Percentiles rank a stretch among this genome's conserved stretches.
phyloP scores from a whole-genome alignment of 345 rosid species.

The rapeseed (Brassica napus) region Da-Ae NC_063447.1:8969501-8970000 shows the following conservation, averaged over 20 bases:
- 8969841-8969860: slow-evolving; percentile 79
- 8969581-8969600: slow-evolving; percentile 17
- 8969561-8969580: slow-evolving; percentile 84
- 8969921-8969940: slow-evolving; percentile 49
- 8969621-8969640: slow-evolving; percentile 31
- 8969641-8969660: slow-evolving; percentile 72
- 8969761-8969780: slow-evolving; percentile 75
- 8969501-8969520: slow-evolving; percentile 78
- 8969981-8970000: slow-evolving; percentile 56
- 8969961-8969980: slow-evolving; percentile 59
- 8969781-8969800: slow-evolving; percentile 79
- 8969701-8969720: slow-evolving; percentile 65
- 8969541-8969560: slow-evolving; percentile 71
- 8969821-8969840: slow-evolving; percentile 96
- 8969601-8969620: slow-evolving; percentile 7
- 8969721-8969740: slow-evolving; percentile 62
- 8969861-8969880: slow-evolving; percentile 15
- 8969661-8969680: slow-evolving; percentile 68
- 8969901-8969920: slow-evolving; percentile 2
- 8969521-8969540: slow-evolving; percentile 79
- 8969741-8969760: slow-evolving; percentile 88
- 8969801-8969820: slow-evolving; percentile 68
- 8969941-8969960: slow-evolving; percentile 67
- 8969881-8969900: slow-evolving; percentile 7
- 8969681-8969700: slow-evolving; percentile 56